Evolutionary conservation across 1,284 basidiomycete genomes (phyloP).

Genomic region (Cryptococcus sp.): DNA sequence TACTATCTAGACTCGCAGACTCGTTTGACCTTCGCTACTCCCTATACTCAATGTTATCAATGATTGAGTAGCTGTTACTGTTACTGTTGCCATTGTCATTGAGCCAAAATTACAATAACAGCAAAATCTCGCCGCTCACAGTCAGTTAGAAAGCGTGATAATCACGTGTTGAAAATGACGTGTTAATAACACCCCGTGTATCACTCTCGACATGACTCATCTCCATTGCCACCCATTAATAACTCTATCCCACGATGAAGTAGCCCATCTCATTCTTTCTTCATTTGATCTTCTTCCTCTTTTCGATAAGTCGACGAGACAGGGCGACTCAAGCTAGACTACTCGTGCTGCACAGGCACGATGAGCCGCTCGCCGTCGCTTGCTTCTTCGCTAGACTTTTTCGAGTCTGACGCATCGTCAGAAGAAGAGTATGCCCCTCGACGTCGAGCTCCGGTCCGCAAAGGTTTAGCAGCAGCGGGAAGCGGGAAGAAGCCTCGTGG

Average conservation of each 20-base stretch:
- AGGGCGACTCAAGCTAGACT: not conserved
- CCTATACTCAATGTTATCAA: no score
- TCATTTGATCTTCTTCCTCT: not conserved
- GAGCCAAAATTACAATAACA: not conserved
- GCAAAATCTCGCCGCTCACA: conserved; percentile 7
- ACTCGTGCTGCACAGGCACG: not conserved
- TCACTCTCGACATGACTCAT: not conserved
- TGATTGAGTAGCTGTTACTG: no score
- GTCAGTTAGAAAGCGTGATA: not conserved
- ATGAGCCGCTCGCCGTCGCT: conserved; percentile 48
- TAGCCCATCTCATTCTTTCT: not conserved
- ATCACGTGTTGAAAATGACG: conserved; percentile 5
- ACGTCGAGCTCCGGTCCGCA: conserved; percentile 11
- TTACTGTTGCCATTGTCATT: no score
- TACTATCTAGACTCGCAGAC: no score
- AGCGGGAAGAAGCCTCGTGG: conserved; percentile 19
- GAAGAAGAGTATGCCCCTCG: conserved; percentile 41
- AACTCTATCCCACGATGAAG: not conserved
- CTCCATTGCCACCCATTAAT: not conserved
- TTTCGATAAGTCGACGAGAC: not conserved
- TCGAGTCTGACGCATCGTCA: conserved; percentile 39
- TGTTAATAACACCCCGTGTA: not conserved
- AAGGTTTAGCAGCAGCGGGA: conserved; percentile 7
- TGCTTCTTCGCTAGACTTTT: conserved; percentile 49
- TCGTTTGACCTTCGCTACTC: no score